Evolutionary conservation across 2,329 filamentous ascomycete species (phyloP), one percentile per base, ranked within the genome.

Genomic region (Aspergillus pseudoglaucus): DNA sequence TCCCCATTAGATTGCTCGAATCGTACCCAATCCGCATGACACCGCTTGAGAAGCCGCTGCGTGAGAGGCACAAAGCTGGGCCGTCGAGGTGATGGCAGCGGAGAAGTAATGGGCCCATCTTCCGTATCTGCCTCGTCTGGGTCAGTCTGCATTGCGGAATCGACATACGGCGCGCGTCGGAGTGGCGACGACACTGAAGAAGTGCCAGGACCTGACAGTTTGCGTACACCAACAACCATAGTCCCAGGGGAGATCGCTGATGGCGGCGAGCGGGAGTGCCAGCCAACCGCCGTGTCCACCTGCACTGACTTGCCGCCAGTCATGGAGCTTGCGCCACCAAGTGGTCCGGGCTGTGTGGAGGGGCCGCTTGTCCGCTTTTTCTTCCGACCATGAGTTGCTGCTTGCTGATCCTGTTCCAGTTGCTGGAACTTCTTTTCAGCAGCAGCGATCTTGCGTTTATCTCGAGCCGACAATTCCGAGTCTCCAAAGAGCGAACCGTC

Each of bases 391-490:
- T 75, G 75, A 27, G 59, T 53, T 14, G 42, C 52, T 14, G 59
- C 53, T 48, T 76, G 73, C 54, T 79, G 77, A 50, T 83, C 78
- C 42, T 77, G 72, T 56, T 83, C 81, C 52, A 82, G 70, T 56
- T 80, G 75, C 53, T 80, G 75, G 52, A 83, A 83, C 49, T 83
- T 75, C 53, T 79, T 79, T 57, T 84, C 81, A 38, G 79, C 77
- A 47, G 80, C 79, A 46, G 80, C 78, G 42, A 84, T 73, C 63
- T 84, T 84, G 49, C 80, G 77, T 57, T 76, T 76, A 55, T 84
- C 81, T 4, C 81, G 75, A 51, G 79, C 80, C 2, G 81, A 83
- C 52, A 83, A 69, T 52, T 81, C 80, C 2, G 72, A 62, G 9
- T 72, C 67, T 44, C 68, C 62, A 38, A 75, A 55, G 1, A 55